phyloP scores from a whole-genome alignment of 345 rosid genomes.

The Pistacia vera region DNA sequence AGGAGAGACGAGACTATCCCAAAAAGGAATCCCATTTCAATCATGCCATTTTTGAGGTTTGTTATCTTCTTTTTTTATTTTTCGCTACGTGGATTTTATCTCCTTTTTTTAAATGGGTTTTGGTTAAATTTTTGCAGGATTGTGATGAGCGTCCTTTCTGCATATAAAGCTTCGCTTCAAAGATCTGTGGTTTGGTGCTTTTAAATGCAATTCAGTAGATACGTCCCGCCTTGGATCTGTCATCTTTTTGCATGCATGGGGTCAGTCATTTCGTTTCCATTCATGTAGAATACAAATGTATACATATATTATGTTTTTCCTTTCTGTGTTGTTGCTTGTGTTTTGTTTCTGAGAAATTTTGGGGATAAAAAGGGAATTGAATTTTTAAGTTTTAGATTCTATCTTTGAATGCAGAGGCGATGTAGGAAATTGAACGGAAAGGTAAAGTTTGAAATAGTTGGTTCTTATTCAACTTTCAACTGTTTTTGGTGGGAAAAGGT shows the following conservation, averaged over 20 bases:
- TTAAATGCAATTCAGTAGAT: conserved; percentile 56
- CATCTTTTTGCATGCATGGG: conserved; percentile 61
- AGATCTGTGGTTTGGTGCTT: conserved; percentile 30
- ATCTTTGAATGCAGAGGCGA: background rate
- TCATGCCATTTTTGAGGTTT: conserved; percentile 58
- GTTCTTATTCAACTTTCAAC: conserved; percentile 7
- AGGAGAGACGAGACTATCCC: conserved; percentile 12
- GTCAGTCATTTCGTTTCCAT: conserved; percentile 43
- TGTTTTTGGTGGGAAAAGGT: conserved; percentile 4
- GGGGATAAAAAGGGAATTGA: background rate
- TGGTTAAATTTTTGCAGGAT: conserved; percentile 26
- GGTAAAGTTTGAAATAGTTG: background rate
- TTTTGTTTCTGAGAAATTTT: background rate
- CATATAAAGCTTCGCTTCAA: conserved; percentile 35
- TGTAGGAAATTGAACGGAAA: background rate
- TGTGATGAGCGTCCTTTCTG: conserved; percentile 42
- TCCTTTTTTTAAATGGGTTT: background rate
- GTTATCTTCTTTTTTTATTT: background rate
- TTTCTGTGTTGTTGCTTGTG: background rate
- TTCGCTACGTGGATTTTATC: background rate
- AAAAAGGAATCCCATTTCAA: conserved; percentile 10
- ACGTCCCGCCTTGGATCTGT: conserved; percentile 55
- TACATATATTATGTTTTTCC: background rate
- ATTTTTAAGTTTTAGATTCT: background rate
- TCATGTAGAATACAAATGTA: background rate